Base-by-base conservation (phyloP, 768 basidiomycete species). In the Mycena venus region DNA sequence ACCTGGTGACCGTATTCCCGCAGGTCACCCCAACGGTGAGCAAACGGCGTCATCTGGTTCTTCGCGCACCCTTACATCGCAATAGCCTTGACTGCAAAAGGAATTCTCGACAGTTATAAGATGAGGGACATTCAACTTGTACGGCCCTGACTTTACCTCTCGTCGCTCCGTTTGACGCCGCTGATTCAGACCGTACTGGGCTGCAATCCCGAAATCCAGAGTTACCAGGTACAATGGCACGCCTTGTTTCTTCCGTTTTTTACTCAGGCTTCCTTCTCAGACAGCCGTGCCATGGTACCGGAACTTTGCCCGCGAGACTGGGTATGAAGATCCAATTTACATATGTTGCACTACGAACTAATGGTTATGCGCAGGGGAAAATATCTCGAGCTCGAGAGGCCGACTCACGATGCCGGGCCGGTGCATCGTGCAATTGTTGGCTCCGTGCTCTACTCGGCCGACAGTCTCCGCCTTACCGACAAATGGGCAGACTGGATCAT, bases 1-100 rank as follows among this genome's bases (percentile, higher is more conserved):
- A 56, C 47, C 56, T 56, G 68, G 75, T 32, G 73, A 74, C 62
- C n/a, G 19, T 40, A 34, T 69, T 64, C 73, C 68, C 42, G 21
- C 53, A 40, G 61, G 69, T 65, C 63, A 66, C 62, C 73, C 68
- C 29, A 25, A 32, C 32, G 62, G 70, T 65, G 70, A 72, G 70
- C 51, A 65, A 59, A 67, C 47, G 32, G 66, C 29, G 56, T 44
- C 53, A 58, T 68, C 36, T 55, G 55, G 34, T 55, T 56, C 38
- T 47, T 68, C 40, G 40, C 36, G 40, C 38, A 40, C 17, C 29
- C 66, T 68, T 47, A 68, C 27, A 56, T 63, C 40, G 59, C 42
- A 34, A 62, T 60, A 70, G 69, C 59, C n/a, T 62, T 70, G 59
- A 62, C 69, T 61, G 25, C 40, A 4, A 11, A 32, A 29, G 21